Base-by-base conservation (phyloP, 345 rosid species). In the Stellera chamaejasme region DNA sequence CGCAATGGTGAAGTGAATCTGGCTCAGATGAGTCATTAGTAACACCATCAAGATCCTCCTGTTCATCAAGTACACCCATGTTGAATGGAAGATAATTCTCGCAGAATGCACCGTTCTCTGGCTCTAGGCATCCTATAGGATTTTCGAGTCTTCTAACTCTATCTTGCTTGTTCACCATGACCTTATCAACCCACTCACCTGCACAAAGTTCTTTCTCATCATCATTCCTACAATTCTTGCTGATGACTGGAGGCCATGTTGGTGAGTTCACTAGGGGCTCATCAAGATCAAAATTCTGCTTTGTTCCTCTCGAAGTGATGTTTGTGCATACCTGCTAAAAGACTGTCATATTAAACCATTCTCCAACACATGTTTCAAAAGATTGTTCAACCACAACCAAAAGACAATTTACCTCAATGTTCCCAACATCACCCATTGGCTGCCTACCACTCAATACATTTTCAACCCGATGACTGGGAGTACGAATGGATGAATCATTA, bases 181-280 rank as follows among this genome's bases (percentile, higher is more conserved):
- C 99, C 66, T 93, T 93, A 50, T 93, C 99, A 28, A 86, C 89
- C 99, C 99, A 93, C 32, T 86, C 94, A 23, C 89, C 85, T 0
- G 85, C 71, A 44, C 88, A 75, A 11, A 63, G 61, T 65, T 82
- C 89, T 68, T 59, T 81, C 43, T 86, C 99, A 6, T 88, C 99
- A 6, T 88, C 96, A 11, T 89, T 96, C 55, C 78, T 61, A 12
- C 71, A 72, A 15, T 67, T 79, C 72, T 76, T 83, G 72, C 67
- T 73, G 57, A 74, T 69, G 53, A 75, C 82, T 3, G 99, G 97
- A 42, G 95, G 97, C 95, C 95, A 92, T 10, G 97, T 87, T 56
- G 97, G 96, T 41, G 99, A 92, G 72, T 86, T 89, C 50, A 79
- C 96, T 58, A 77, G 70, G 25, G 86, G 70, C 71, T 88, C 97